These are phyloP conservation scores for Citrullus colocynthis DNA, from an alignment of 306 rosid species.

Conservation along the genomic window DNA sequence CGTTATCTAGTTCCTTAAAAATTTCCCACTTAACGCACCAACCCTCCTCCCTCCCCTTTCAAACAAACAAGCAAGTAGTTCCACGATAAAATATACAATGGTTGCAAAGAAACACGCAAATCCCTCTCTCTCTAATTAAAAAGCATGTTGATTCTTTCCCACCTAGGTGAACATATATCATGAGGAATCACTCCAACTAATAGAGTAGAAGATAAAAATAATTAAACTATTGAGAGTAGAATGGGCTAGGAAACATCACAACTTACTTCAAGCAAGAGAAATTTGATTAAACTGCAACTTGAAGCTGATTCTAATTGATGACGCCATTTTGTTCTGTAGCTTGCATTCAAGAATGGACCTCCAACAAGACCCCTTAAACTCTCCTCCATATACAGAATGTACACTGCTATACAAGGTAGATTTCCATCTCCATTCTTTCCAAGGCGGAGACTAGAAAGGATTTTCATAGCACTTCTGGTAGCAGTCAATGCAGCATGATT, in stretches of 20 bases:
- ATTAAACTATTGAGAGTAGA: not conserved
- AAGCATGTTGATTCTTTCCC: not conserved
- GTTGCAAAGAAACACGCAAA: not conserved
- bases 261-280: slow-evolving; percentile 70
- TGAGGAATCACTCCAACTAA: not conserved
- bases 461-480: slow-evolving; percentile 73
- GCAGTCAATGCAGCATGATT: slow-evolving; percentile 82
- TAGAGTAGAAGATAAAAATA: not conserved
- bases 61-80: not conserved
- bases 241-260: slow-evolving; percentile 7
- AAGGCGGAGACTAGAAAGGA: slow-evolving; percentile 47
- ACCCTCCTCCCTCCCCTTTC: not conserved
- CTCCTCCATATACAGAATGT: slow-evolving; percentile 72
- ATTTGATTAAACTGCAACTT: slow-evolving; percentile 41
- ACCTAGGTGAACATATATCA: not conserved
- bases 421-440: slow-evolving; percentile 66
- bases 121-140: not conserved
- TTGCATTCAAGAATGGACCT: slow-evolving; percentile 64
- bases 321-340: slow-evolving; percentile 58
- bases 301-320: slow-evolving; percentile 53
- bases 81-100: not conserved
- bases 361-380: slow-evolving; percentile 54
- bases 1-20: not conserved
- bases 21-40: not conserved
- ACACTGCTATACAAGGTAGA: slow-evolving; percentile 65